Conservation (phyloP, 139 green algal genomes). For the Micractinium sp. region DNA sequence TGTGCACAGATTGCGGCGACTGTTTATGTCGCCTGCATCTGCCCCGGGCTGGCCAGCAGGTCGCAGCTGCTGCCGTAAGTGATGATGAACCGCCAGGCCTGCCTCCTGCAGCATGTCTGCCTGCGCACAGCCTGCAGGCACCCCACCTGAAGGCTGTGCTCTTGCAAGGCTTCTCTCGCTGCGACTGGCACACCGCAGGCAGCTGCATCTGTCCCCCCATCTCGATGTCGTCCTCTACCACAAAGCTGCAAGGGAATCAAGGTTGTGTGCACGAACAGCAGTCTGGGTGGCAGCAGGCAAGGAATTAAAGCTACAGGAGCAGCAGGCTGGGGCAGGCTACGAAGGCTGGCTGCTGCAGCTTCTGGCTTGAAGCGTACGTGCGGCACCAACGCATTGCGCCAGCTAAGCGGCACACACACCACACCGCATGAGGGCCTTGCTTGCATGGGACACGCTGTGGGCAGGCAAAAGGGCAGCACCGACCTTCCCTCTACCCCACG, state of each 20-base stretch:
- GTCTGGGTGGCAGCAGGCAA: background rate
- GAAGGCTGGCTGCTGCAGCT: too few relatives aligned
- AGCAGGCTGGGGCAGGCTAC: too few relatives aligned
- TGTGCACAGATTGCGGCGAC: too few relatives aligned
- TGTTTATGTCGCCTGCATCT: too few relatives aligned
- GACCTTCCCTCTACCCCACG: too few relatives aligned
- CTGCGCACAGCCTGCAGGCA: background rate
- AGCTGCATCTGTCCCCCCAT: constrained; percentile 38
- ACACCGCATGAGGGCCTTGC: background rate
- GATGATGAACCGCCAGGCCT: too few relatives aligned
- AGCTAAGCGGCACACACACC: background rate
- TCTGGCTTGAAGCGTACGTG: too few relatives aligned
- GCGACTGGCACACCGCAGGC: constrained; percentile 54
- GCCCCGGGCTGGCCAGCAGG: background rate
- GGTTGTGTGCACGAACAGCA: background rate
- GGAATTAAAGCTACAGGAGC: too few relatives aligned
- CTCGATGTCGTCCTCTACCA: constrained; percentile 46
- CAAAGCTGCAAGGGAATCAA: constrained; percentile 25
- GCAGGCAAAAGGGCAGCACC: too few relatives aligned
- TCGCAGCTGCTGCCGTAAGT: background rate
- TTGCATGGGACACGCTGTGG: too few relatives aligned
- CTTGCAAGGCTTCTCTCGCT: constrained; percentile 50
- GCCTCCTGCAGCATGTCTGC: too few relatives aligned
- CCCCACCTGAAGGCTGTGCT: constrained; percentile 62
- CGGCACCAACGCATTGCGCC: too few relatives aligned